Percentiles rank a stretch among this genome's conserved stretches.
Evolutionary conservation across 805 yeast species (phyloP).

Genomic region (Lipomyces sp.): DNA sequence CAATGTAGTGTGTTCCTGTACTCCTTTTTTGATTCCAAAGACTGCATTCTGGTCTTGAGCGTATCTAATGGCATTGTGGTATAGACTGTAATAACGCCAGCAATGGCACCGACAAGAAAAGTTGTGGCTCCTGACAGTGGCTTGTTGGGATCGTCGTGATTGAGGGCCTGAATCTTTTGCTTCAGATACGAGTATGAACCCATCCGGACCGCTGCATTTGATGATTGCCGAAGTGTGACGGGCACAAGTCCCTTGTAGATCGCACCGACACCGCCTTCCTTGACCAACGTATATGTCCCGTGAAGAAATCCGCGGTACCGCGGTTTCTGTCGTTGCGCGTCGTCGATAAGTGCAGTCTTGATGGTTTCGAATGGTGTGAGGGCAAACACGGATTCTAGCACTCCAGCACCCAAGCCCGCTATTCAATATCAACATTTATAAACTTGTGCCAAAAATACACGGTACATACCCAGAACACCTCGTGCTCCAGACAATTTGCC

Average conservation of each 20-base stretch:
- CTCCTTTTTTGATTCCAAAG: slow-evolving; percentile 72
- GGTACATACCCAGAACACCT: slow-evolving; percentile 62
- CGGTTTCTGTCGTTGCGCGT: slow-evolving; percentile 76
- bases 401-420: slow-evolving; percentile 98
- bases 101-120: slow-evolving; percentile 85
- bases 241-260: slow-evolving; percentile 89
- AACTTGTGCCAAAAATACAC: not conserved
- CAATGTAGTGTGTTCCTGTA: slow-evolving; percentile 82
- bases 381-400: slow-evolving; percentile 86
- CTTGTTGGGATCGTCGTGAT: slow-evolving; percentile 57
- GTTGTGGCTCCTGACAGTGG: slow-evolving; percentile 81
- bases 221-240: slow-evolving; percentile 92
- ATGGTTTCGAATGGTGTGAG: slow-evolving; percentile 97
- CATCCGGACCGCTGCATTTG: slow-evolving; percentile 91
- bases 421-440: not conserved
- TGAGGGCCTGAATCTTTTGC: slow-evolving; percentile 36
- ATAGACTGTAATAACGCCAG: slow-evolving; percentile 88
- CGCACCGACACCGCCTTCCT: slow-evolving; percentile 81
- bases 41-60: slow-evolving; percentile 96
- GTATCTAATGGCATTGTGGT: slow-evolving; percentile 96
- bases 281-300: slow-evolving; percentile 68
- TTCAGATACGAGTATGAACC: slow-evolving; percentile 93
- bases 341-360: slow-evolving; percentile 94
- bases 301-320: slow-evolving; percentile 66
- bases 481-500: slow-evolving; percentile 88